These are phyloP conservation scores for Hemileccinum impolitum DNA, from an alignment of 768 basidiomycete genomes.

Conservation along the genomic window DNA sequence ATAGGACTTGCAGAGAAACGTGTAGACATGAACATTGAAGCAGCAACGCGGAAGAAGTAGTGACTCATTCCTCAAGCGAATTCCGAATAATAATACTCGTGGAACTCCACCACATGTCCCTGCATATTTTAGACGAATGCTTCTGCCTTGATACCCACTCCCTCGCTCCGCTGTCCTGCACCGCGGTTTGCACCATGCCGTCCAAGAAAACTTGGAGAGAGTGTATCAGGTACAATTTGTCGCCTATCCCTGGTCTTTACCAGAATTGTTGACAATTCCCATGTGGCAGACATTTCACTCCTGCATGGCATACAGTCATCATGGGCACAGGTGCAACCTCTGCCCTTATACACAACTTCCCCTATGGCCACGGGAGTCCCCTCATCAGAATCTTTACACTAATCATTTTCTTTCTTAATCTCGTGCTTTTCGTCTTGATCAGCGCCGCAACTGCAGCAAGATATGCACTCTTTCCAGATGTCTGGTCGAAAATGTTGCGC, in stretches of 20 bases:
- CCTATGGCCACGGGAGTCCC: slow-evolving; percentile 37
- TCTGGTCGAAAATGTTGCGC: slow-evolving; percentile 44
- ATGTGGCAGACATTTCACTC: slow-evolving; percentile 40
- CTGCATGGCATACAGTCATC: slow-evolving; percentile 45
- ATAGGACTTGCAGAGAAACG: no score
- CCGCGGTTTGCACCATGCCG: slow-evolving; percentile 5
- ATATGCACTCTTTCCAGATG: slow-evolving; percentile 38
- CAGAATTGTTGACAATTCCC: background rate
- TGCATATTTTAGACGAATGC: background rate
- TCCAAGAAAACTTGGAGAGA: slow-evolving; percentile 36
- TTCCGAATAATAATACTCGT: slow-evolving; percentile 1
- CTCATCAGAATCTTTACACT: slow-evolving; percentile 35
- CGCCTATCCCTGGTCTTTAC: background rate
- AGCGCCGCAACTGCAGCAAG: slow-evolving; percentile 34
- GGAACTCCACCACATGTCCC: no score
- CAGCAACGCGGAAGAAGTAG: no score
- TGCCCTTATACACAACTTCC: slow-evolving; percentile 40
- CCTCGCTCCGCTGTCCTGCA: background rate
- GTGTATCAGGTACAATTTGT: slow-evolving; percentile 31
- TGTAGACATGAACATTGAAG: no score
- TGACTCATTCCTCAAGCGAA: background rate
- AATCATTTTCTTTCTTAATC: slow-evolving; percentile 39
- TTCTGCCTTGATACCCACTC: background rate
- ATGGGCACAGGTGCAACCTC: slow-evolving; percentile 47
- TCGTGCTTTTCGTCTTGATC: slow-evolving; percentile 38